Base-by-base conservation (phyloP, 2,329 filamentous ascomycete genomes). In the Penicillium verrucosum region DNA sequence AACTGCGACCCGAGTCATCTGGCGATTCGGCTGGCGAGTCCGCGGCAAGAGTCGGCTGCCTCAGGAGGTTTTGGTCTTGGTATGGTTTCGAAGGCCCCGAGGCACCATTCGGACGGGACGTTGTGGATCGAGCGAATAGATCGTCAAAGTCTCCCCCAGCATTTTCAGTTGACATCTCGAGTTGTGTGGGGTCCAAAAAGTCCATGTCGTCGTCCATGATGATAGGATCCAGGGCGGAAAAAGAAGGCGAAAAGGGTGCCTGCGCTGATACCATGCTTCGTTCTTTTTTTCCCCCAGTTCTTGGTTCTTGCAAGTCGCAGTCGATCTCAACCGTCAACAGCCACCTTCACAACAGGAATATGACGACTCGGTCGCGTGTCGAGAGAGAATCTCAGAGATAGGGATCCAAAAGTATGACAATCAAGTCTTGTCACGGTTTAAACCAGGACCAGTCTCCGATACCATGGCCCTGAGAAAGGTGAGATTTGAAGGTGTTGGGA, bases 11-110 rank as follows among this genome's bases (percentile, higher is more conserved):
- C 5, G 75, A 77, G 40, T 73, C 71, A 54, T 75, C 77, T 2
- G 72, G 71, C 5, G 77, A 80, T 50, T 77, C 77, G n/a, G 74
- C 74, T n/a, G 74, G 73, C 4, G 75, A 75, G 53, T 77, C 69
- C 18, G 75, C 66, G 27, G 71, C 56, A 58, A 72, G 61, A 16
- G 70, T 60, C 51, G 72, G 63, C 18, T 70, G 65, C 52, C 70
- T 71, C 58, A 75, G 65, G 47, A 65, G 57, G 56, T 74, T 68
- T 48, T 70, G 65, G 9, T 70, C 68, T 51, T 67, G 66, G 42
- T 70, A 69, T n/a, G 65, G 63, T 37, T 68, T 67, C 29, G 68
- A 63, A 23, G 69, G 64, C 36, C 70, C 65, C 27, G 67, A 63
- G 50, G 67, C 62, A 29, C 61, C 65, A 47, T 68, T 65, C 21